Percentiles rank a stretch among this genome's conserved stretches.
Conservation (phyloP, 1,284 basidiomycete species). For the Schizophyllum commune region DNA sequence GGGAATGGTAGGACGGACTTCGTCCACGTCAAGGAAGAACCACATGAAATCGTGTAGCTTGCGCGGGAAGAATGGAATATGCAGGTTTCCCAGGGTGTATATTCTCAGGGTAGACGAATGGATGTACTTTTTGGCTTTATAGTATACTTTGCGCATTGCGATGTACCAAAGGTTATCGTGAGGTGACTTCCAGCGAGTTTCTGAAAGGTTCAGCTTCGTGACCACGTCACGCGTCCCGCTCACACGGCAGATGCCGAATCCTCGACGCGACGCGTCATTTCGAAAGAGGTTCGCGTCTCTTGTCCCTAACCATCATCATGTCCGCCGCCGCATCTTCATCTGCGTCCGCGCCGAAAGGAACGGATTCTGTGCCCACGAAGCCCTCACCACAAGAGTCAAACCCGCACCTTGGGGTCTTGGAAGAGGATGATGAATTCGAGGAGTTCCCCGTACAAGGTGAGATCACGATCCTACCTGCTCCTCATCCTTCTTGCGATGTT, state of each 20-base stretch:
- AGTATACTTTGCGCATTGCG: background rate
- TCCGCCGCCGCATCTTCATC: background rate
- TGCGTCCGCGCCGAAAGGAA: background rate
- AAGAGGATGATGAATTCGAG: constrained; percentile 83
- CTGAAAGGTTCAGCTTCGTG: background rate
- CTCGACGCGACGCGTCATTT: background rate
- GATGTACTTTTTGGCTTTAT: background rate
- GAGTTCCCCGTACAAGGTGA: constrained; percentile 69
- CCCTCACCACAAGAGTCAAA: background rate
- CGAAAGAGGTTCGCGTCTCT: background rate
- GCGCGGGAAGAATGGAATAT: background rate
- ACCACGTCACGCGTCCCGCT: background rate
- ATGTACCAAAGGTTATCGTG: background rate
- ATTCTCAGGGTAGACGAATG: too few relatives aligned
- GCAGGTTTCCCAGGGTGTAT: background rate
- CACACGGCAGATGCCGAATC: background rate
- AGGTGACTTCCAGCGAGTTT: background rate
- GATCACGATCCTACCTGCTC: constrained; percentile 11
- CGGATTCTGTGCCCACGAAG: background rate
- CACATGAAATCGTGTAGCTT: background rate
- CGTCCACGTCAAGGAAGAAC: background rate
- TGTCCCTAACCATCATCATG: background rate
- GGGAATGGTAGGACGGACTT: background rate
- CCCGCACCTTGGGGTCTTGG: constrained; percentile 53
- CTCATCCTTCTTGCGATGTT: background rate